These are phyloP conservation scores for Fraxinus sp. DNA, from an alignment of 305 asterid species.

Conservation along the genomic window DNA sequence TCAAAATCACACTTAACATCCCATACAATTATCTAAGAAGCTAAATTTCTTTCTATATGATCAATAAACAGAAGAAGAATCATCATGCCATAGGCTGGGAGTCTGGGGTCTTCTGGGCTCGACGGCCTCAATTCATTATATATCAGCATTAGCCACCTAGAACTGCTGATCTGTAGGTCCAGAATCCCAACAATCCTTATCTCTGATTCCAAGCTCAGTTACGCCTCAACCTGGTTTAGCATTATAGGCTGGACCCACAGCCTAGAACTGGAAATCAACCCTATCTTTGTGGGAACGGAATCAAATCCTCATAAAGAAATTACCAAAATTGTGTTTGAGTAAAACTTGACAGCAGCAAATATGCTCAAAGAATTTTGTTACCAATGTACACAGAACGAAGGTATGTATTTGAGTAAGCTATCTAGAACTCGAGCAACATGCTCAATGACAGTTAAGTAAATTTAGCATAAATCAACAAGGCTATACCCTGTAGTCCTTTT, in stretches of 20 bases:
- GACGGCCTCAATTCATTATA: neutral
- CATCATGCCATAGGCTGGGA: neutral
- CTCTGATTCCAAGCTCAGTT: neutral
- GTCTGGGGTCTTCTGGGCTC: neutral
- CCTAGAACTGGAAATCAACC: neutral
- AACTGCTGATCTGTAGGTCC: neutral
- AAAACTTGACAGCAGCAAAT: neutral
- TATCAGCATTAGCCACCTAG: neutral
- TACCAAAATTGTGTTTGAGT: neutral
- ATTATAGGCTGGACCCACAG: neutral
- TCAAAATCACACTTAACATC: neutral
- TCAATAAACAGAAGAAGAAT: neutral
- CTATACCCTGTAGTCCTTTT: slow-evolving; percentile 49
- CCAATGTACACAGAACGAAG: neutral
- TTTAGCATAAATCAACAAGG: slow-evolving; percentile 32
- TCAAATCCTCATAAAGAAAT: neutral
- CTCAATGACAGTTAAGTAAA: neutral
- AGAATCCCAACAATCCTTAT: neutral
- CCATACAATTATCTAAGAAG: neutral
- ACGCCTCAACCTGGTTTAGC: neutral
- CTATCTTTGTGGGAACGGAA: neutral
- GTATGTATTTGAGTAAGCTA: neutral
- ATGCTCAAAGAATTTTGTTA: neutral
- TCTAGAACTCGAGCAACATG: neutral
- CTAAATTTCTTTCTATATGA: neutral